Percentiles rank a stretch among this genome's conserved stretches.
These are phyloP conservation scores for Starmerella potacharoeniae DNA, from an alignment of 805 yeast species.

Conservation along the genomic window DNA sequence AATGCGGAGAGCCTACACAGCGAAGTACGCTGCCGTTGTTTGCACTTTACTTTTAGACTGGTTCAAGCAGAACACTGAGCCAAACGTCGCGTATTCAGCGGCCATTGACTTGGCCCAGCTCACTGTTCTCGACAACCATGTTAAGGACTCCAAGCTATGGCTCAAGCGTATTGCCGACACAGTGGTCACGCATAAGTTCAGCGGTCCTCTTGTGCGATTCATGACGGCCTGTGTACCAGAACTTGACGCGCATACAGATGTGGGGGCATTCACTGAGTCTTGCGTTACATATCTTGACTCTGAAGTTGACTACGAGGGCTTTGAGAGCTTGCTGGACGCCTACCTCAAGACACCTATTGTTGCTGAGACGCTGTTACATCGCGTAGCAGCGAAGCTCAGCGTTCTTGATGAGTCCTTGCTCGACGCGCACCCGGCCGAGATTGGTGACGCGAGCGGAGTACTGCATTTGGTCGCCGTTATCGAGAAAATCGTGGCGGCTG, in stretches of 20 bases:
- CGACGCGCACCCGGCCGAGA: neutral
- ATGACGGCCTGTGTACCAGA: slow-evolving; percentile 13
- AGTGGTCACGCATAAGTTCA: slow-evolving; percentile 3
- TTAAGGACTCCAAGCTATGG: slow-evolving; percentile 17
- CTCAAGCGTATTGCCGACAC: slow-evolving; percentile 13
- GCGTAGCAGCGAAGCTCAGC: slow-evolving; percentile 1
- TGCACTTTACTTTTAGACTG: slow-evolving; percentile 17
- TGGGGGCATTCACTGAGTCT: slow-evolving; percentile 5
- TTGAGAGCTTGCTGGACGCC: slow-evolving; percentile 10
- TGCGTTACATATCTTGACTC: slow-evolving; percentile 7
- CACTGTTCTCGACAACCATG: slow-evolving; percentile 13
- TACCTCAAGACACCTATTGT: slow-evolving; percentile 4
- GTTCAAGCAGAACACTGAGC: slow-evolving; percentile 10
- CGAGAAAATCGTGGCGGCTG: slow-evolving; percentile 9
- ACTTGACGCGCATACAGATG: slow-evolving; percentile 3
- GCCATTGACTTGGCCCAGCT: slow-evolving; percentile 15
- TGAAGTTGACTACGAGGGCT: slow-evolving; percentile 18
- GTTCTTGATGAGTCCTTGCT: neutral
- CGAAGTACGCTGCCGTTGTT: slow-evolving; percentile 8
- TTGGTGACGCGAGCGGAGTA: slow-evolving; percentile 6
- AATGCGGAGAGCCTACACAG: slow-evolving; percentile 6
- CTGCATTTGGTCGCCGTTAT: slow-evolving; percentile 7
- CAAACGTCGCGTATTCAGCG: slow-evolving; percentile 1
- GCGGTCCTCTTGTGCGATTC: slow-evolving; percentile 9
- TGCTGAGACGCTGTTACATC: slow-evolving; percentile 6